phyloP scores from a whole-genome alignment of 805 yeast species.

The Saturnispora besseyi region DNA sequence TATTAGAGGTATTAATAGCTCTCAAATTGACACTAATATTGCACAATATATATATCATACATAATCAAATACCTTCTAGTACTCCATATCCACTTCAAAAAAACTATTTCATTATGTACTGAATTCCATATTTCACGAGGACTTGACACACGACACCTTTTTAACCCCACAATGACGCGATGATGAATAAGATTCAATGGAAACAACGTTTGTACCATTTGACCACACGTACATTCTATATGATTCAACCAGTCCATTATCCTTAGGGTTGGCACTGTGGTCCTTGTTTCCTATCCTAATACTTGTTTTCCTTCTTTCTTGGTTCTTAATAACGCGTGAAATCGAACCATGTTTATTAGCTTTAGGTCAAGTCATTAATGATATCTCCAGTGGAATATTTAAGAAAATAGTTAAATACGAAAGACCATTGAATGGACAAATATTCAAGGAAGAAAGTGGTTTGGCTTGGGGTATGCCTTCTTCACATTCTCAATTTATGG shows the following conservation, averaged over 20 bases:
- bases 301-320: conserved; percentile 69
- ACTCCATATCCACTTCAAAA: not conserved
- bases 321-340: conserved; percentile 78
- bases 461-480: conserved; percentile 89
- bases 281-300: conserved; percentile 76
- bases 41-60: no score
- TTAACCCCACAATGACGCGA: not conserved
- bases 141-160: not conserved
- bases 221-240: conserved; percentile 83
- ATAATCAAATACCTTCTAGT: no score
- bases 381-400: conserved; percentile 56
- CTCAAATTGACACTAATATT: no score
- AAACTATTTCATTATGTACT: no score
- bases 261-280: conserved; percentile 56
- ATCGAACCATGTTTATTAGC: conserved; percentile 77
- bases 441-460: conserved; percentile 23
- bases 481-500: conserved; percentile 95
- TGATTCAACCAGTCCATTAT: conserved; percentile 53
- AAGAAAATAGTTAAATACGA: conserved; percentile 60
- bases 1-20: no score
- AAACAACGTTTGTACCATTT: conserved; percentile 41
- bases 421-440: conserved; percentile 50
- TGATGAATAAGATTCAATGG: not conserved
- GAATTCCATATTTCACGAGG: no score
- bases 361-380: conserved; percentile 77